phyloP scores from a whole-genome alignment of 1,139 yeast species.

The Blastobotrys proliferans region DNA sequence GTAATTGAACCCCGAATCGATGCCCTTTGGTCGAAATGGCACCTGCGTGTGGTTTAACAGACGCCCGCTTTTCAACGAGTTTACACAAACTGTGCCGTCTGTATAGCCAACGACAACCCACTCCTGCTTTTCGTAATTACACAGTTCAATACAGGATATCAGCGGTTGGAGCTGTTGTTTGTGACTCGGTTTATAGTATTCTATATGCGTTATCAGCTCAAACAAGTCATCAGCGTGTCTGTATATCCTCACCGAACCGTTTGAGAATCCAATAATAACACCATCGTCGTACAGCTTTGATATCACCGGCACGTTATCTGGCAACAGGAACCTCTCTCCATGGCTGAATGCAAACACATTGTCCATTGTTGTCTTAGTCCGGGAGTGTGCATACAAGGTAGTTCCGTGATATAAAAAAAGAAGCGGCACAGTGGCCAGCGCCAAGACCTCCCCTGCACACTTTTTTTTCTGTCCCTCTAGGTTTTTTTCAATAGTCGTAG shows the following conservation, averaged over 20 bases:
- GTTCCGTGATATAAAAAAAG: background rate
- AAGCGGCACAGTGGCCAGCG: background rate
- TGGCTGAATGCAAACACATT: conserved; percentile 16
- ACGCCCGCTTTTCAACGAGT: conserved; percentile 18
- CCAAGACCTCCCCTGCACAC: too few relatives aligned
- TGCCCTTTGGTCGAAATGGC: conserved; percentile 20
- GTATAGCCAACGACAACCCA: conserved; percentile 16
- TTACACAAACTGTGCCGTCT: conserved; percentile 15
- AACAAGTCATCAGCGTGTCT: background rate
- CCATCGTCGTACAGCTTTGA: conserved; percentile 9
- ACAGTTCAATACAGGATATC: conserved; percentile 1
- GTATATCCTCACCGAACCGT: conserved; percentile 16
- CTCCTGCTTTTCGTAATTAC: conserved; percentile 4
- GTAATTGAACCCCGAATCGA: conserved; percentile 15
- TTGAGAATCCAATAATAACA: conserved; percentile 13
- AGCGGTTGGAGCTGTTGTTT: conserved; percentile 10
- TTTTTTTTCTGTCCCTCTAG: too few relatives aligned
- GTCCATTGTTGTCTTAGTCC: conserved; percentile 1
- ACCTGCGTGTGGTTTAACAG: conserved; percentile 14
- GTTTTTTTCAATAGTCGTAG: too few relatives aligned
- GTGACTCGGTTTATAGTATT: conserved; percentile 11
- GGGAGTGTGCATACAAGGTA: too few relatives aligned
- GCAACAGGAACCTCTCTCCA: conserved; percentile 6
- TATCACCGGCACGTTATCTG: conserved; percentile 9
- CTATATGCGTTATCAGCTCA: conserved; percentile 4